Percentiles rank a stretch among this genome's conserved stretches.
phyloP scores from a whole-genome alignment of 1,284 basidiomycete genomes.

The Ceratobasidium sp. region DNA sequence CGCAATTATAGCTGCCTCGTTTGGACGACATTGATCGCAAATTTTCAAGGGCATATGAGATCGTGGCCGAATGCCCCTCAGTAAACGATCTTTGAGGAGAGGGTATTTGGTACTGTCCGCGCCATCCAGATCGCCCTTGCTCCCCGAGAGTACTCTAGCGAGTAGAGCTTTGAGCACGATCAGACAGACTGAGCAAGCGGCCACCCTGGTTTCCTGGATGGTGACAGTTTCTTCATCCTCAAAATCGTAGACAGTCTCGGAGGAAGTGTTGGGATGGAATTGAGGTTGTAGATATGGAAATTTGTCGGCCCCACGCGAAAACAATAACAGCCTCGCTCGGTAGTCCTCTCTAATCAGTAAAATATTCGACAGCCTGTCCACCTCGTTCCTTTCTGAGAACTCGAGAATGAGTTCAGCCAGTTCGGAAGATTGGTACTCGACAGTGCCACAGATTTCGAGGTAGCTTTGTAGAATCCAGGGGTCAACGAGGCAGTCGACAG shows the following conservation, averaged over 20 bases:
- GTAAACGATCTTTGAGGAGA: constrained; percentile 8
- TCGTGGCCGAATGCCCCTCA: constrained; percentile 8
- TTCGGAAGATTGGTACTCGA: neutral
- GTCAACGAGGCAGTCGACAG: constrained; percentile 21
- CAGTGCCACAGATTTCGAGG: constrained; percentile 4
- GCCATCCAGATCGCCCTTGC: neutral
- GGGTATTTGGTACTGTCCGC: neutral
- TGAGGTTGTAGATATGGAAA: neutral
- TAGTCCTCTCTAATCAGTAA: constrained; percentile 1
- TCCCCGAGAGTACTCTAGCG: neutral
- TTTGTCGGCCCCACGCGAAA: neutral
- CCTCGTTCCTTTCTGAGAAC: neutral
- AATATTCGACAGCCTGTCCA: neutral
- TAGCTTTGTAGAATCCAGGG: neutral
- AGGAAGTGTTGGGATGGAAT: too few species aligned
- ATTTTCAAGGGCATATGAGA: neutral
- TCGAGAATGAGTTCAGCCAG: neutral
- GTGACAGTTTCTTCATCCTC: neutral
- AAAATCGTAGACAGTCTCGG: too few species aligned
- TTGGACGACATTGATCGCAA: neutral
- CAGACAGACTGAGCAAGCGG: neutral
- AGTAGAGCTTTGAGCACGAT: neutral
- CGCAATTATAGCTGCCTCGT: neutral
- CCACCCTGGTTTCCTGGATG: neutral
- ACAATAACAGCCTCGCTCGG: neutral